Conservation (phyloP, 805 yeast genomes). For the Metschnikowia sp. region DNA sequence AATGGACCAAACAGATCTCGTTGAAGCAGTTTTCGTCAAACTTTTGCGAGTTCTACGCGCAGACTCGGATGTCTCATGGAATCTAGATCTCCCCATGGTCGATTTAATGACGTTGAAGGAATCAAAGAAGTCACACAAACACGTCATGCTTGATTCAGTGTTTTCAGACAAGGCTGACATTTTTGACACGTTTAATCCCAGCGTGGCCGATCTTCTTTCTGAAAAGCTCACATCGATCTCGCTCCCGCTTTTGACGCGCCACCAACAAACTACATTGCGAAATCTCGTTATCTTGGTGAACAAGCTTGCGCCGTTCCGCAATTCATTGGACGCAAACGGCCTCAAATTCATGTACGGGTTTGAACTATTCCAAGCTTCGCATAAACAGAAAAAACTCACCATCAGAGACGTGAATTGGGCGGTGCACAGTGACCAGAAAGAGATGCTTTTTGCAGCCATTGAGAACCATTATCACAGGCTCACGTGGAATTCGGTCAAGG, state of each 20-base stretch:
- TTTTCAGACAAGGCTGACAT: constrained; percentile 24
- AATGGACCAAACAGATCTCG: constrained; percentile 54
- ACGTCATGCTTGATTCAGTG: background rate
- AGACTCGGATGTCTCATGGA: constrained; percentile 30
- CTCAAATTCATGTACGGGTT: constrained; percentile 67
- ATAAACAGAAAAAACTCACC: constrained; percentile 51
- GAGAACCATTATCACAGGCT: constrained; percentile 43
- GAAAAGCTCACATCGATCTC: constrained; percentile 62
- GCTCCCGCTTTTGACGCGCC: constrained; percentile 80
- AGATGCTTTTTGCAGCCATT: constrained; percentile 52
- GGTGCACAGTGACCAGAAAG: constrained; percentile 74
- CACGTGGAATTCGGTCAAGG: constrained; percentile 58
- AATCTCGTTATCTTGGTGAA: constrained; percentile 64
- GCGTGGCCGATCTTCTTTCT: constrained; percentile 46
- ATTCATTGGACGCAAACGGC: constrained; percentile 61
- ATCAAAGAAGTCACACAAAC: background rate
- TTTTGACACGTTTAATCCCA: constrained; percentile 33
- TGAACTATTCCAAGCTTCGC: constrained; percentile 53
- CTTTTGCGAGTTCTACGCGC: constrained; percentile 51
- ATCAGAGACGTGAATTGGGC: constrained; percentile 91
- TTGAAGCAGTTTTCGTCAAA: constrained; percentile 51
- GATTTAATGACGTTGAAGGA: constrained; percentile 13
- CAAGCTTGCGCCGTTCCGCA: constrained; percentile 46
- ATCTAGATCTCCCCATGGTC: constrained; percentile 27
- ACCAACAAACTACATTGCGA: constrained; percentile 81